Evolutionary conservation across 768 basidiomycete genomes (phyloP).

Genomic region (Leccinellum albellum): DNA sequence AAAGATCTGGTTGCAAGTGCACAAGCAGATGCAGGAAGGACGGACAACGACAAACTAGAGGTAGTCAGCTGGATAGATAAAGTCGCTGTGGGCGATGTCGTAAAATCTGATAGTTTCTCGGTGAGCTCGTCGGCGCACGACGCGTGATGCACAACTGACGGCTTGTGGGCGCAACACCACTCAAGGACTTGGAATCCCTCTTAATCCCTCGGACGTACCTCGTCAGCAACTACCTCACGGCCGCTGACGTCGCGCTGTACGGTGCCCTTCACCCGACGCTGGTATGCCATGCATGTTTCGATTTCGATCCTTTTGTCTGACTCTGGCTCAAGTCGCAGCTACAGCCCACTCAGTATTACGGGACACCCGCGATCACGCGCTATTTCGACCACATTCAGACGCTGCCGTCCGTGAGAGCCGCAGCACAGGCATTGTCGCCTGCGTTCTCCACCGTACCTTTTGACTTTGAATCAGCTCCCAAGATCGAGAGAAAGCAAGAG

Average conservation of each 20-base stretch:
- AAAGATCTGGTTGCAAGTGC: slow-evolving; percentile 53
- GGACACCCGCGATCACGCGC: slow-evolving; percentile 79
- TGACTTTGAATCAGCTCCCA: slow-evolving; percentile 74
- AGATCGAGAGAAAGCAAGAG: slow-evolving; percentile 65
- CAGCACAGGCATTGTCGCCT: slow-evolving; percentile 48
- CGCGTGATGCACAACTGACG: not conserved
- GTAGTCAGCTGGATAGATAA: slow-evolving; percentile 70
- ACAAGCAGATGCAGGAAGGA: slow-evolving; percentile 43
- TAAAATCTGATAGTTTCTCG: slow-evolving; percentile 45
- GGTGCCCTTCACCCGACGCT: slow-evolving; percentile 80
- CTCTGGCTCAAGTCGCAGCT: slow-evolving; percentile 54
- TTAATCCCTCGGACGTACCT: slow-evolving; percentile 80
- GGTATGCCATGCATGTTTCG: slow-evolving; percentile 42
- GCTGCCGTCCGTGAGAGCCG: slow-evolving; percentile 54
- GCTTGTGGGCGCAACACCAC: slow-evolving; percentile 1
- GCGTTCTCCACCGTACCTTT: slow-evolving; percentile 59
- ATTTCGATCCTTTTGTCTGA: slow-evolving; percentile 7
- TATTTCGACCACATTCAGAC: slow-evolving; percentile 96
- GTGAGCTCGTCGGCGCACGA: slow-evolving; percentile 32
- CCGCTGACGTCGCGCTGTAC: slow-evolving; percentile 89
- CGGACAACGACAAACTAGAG: slow-evolving; percentile 59
- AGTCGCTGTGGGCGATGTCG: slow-evolving; percentile 47
- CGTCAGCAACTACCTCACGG: slow-evolving; percentile 79
- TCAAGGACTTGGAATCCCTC: slow-evolving; percentile 66
- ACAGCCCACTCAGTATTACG: slow-evolving; percentile 68